These are phyloP conservation scores for Russula olivacea DNA, from an alignment of 768 basidiomycete genomes.

Conservation along the genomic window DNA sequence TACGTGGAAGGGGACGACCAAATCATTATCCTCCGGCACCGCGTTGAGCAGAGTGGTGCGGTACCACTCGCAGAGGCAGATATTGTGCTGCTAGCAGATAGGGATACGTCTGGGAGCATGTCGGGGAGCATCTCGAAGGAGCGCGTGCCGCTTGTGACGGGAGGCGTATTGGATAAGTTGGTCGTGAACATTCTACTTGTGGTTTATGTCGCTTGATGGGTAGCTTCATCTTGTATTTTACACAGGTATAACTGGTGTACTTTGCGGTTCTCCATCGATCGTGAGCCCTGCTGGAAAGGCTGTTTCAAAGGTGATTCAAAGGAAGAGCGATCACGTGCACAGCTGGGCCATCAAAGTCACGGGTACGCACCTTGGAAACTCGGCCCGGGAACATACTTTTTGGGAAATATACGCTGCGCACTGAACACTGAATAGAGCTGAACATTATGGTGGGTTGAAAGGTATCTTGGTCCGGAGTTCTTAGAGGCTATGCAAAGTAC, in stretches of 20 bases:
- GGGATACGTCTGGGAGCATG: slow-evolving; percentile 39
- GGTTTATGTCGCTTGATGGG: slow-evolving; percentile 55
- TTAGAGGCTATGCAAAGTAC: no score
- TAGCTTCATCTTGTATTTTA: slow-evolving; percentile 1
- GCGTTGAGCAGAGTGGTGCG: slow-evolving; percentile 65
- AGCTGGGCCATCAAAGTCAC: no score
- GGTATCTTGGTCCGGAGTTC: no score
- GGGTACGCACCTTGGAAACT: no score
- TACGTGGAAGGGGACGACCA: slow-evolving; percentile 36
- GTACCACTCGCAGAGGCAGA: slow-evolving; percentile 57
- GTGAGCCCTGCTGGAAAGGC: background rate
- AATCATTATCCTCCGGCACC: slow-evolving; percentile 38
- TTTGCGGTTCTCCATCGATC: background rate
- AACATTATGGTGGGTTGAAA: no score
- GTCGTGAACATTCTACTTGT: slow-evolving; percentile 73
- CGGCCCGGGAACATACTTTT: no score
- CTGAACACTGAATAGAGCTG: no score
- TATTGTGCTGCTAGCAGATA: slow-evolving; percentile 54
- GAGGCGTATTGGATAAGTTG: slow-evolving; percentile 63
- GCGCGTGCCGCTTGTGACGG: slow-evolving; percentile 61
- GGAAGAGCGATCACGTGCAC: no score
- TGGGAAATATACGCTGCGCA: no score
- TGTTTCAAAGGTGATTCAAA: no score
- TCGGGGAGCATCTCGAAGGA: slow-evolving; percentile 50
- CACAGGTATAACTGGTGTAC: background rate